Evolutionary conservation across 176 grass and related monocot species (phyloP).

Genomic region (Avena atlantica): DNA sequence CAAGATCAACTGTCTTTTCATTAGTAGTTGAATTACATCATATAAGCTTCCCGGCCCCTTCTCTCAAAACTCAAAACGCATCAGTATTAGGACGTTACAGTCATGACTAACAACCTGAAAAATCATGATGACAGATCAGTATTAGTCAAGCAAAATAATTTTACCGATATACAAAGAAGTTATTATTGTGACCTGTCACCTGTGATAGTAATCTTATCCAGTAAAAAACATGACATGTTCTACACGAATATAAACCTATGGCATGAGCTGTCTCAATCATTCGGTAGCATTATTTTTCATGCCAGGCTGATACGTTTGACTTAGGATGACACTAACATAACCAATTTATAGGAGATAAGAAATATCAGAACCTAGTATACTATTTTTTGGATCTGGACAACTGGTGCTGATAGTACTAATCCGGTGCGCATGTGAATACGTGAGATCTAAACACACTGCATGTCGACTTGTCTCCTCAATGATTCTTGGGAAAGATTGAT

Average conservation of each 20-base stretch:
- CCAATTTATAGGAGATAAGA: background rate
- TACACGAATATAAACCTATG: slow-evolving; percentile 5
- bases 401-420: slow-evolving; percentile 54
- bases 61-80: background rate
- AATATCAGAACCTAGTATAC: background rate
- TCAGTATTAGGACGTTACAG: background rate
- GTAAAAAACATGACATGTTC: slow-evolving; percentile 7
- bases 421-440: slow-evolving; percentile 50
- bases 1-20: too few species aligned
- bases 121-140: background rate
- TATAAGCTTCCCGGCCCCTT: too few species aligned
- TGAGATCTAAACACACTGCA: slow-evolving; percentile 47
- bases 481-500: slow-evolving; percentile 57
- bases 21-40: too few species aligned
- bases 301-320: slow-evolving; percentile 52
- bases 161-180: background rate
- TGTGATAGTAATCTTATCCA: slow-evolving; percentile 14
- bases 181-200: background rate
- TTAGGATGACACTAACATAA: slow-evolving; percentile 11
- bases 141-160: background rate
- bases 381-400: slow-evolving; percentile 39
- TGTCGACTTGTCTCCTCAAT: slow-evolving; percentile 56
- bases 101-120: background rate
- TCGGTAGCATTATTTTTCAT: slow-evolving; percentile 48
- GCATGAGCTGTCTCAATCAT: slow-evolving; percentile 44